Conservation (phyloP, 805 yeast genomes). For the Blastobotrys parvus region DNA sequence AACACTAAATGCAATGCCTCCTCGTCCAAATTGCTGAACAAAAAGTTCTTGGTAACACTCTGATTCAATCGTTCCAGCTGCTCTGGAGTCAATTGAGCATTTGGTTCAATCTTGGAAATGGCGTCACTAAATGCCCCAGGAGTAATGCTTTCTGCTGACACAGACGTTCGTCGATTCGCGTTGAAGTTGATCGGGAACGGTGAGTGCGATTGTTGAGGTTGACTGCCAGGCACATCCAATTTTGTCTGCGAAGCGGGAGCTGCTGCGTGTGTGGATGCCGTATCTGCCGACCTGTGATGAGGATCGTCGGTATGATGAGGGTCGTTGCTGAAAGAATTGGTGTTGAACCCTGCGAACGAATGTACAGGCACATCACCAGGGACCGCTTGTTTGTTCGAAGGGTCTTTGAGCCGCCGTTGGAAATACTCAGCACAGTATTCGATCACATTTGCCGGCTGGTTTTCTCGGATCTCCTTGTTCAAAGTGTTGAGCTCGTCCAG, state of each 20-base stretch:
- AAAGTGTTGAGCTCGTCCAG: slow-evolving; percentile 53
- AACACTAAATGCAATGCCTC: slow-evolving; percentile 71
- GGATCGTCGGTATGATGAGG: slow-evolving; percentile 5
- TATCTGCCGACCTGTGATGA: neutral
- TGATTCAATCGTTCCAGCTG: slow-evolving; percentile 62
- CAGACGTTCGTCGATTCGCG: slow-evolving; percentile 76
- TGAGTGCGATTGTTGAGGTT: too few species aligned
- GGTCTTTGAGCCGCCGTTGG: slow-evolving; percentile 38
- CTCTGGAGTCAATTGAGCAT: slow-evolving; percentile 26
- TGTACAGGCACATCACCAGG: too few species aligned
- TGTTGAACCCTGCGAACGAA: slow-evolving; percentile 5
- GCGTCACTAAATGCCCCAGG: neutral
- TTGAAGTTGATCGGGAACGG: slow-evolving; percentile 48
- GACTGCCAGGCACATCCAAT: too few species aligned
- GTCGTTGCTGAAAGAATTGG: slow-evolving; percentile 9
- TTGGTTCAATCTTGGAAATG: slow-evolving; percentile 8
- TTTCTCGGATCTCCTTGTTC: slow-evolving; percentile 45
- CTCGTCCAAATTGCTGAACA: slow-evolving; percentile 75
- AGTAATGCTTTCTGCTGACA: slow-evolving; percentile 56
- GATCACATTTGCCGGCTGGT: slow-evolving; percentile 58
- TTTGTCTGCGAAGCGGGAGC: too few species aligned
- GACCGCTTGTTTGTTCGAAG: too few species aligned
- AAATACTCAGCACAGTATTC: slow-evolving; percentile 74
- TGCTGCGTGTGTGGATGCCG: too few species aligned
- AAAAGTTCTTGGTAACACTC: slow-evolving; percentile 70